phyloP scores from a whole-genome alignment of 202 grass and related monocot species.

The Brachypodium distachyon region DNA sequence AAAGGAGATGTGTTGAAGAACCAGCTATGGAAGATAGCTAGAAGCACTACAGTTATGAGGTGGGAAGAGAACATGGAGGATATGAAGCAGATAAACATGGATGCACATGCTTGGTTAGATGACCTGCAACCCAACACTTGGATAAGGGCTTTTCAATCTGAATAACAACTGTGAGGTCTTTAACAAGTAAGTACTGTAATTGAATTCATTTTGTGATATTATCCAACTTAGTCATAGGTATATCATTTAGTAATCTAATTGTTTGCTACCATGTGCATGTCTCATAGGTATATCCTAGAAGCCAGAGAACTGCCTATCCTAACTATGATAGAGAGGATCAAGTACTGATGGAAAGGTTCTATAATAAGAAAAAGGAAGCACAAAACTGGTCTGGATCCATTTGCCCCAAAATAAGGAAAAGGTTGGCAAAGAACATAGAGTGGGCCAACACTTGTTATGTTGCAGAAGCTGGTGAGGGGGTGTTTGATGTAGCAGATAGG shows the following conservation, averaged over 20 bases:
- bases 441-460: background rate
- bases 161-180: background rate
- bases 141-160: background rate
- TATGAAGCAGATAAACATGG: background rate
- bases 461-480: background rate
- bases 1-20: too few species aligned
- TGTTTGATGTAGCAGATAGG: background rate
- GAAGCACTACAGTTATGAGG: background rate
- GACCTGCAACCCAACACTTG: background rate
- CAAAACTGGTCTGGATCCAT: background rate
- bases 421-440: background rate
- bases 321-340: background rate
- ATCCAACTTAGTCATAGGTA: too few species aligned
- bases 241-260: too few species aligned
- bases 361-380: background rate
- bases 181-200: background rate
- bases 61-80: background rate
- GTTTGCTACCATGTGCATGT: too few species aligned
- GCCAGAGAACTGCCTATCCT: background rate
- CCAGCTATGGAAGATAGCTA: too few species aligned
- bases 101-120: background rate
- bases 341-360: background rate
- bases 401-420: background rate
- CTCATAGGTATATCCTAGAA: background rate
- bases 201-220: too few species aligned